Evolutionary conservation across 2,329 filamentous ascomycete species (phyloP).

Genomic region (Clarireedia paspali): DNA sequence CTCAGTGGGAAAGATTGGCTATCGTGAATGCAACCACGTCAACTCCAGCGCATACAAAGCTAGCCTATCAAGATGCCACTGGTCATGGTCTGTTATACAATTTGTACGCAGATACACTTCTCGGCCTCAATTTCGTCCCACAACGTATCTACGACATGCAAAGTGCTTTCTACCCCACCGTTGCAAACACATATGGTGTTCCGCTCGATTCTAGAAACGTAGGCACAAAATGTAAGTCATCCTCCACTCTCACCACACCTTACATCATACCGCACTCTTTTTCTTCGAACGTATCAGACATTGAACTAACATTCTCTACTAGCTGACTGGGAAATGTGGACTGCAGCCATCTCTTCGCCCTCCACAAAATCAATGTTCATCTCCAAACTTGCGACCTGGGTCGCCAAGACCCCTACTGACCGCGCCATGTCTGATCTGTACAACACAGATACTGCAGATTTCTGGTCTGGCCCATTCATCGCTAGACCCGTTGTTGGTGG

Average conservation of each 20-base stretch:
- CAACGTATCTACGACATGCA: conserved; percentile 70
- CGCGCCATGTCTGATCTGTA: conserved; percentile 72
- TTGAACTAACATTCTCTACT: not conserved
- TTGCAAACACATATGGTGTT: conserved; percentile 68
- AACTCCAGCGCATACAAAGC: conserved; percentile 58
- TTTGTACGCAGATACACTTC: conserved; percentile 70
- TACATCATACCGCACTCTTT: too few species aligned
- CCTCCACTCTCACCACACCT: not conserved
- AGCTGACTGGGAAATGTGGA: conserved; percentile 75
- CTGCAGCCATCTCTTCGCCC: conserved; percentile 63
- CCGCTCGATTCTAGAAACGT: conserved; percentile 75
- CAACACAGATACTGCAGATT: conserved; percentile 62
- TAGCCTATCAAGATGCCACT: conserved; percentile 62
- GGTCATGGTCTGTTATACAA: conserved; percentile 59
- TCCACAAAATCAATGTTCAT: conserved; percentile 60
- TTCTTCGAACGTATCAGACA: not conserved
- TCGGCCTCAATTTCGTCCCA: conserved; percentile 72
- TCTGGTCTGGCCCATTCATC: conserved; percentile 20
- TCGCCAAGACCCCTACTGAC: conserved; percentile 65
- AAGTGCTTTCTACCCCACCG: conserved; percentile 65
- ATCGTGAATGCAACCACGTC: conserved; percentile 53
- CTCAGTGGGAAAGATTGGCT: conserved; percentile 63
- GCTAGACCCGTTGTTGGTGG: conserved; percentile 73
- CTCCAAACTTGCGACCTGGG: conserved; percentile 62
- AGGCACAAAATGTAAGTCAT: conserved; percentile 61